These are phyloP conservation scores for Anastatica hierochuntica DNA, from an alignment of 345 rosid genomes.

Conservation along the genomic window DNA sequence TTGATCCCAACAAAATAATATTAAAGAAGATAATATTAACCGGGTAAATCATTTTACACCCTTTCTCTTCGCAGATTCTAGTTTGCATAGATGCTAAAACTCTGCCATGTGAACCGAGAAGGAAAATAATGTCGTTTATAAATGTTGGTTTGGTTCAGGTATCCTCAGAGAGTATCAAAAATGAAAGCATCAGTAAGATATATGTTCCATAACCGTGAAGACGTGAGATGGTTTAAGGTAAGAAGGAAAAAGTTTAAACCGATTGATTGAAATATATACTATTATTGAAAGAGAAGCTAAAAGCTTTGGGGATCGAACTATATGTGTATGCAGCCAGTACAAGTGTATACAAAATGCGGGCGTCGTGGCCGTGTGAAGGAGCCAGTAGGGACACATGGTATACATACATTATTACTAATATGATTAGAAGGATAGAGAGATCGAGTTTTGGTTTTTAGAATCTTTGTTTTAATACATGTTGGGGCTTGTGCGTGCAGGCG, in stretches of 20 bases:
- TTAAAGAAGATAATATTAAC: constrained; percentile 84
- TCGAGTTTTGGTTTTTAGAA: too few species aligned
- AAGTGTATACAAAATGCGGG: too few species aligned
- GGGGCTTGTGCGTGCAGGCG: too few species aligned
- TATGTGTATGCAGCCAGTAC: too few species aligned
- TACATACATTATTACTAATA: too few species aligned
- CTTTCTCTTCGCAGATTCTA: neutral
- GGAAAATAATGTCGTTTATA: too few species aligned
- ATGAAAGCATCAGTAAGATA: constrained; percentile 70
- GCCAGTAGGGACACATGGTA: too few species aligned
- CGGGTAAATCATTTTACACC: constrained; percentile 41
- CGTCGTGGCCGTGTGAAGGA: too few species aligned
- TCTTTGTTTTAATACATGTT: too few species aligned
- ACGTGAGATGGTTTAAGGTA: constrained; percentile 97
- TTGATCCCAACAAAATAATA: constrained; percentile 74
- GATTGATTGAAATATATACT: neutral
- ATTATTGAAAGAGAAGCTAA: neutral
- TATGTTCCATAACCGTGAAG: constrained; percentile 89
- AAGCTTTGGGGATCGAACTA: neutral
- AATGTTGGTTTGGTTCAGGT: constrained; percentile 40
- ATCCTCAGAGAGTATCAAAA: constrained; percentile 88
- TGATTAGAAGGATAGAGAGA: too few species aligned
- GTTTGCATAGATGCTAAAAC: too few species aligned
- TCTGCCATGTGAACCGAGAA: neutral
- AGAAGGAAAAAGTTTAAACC: neutral